phyloP scores from a whole-genome alignment of 1,284 basidiomycete genomes.

The Dichomitus squalens region DNA sequence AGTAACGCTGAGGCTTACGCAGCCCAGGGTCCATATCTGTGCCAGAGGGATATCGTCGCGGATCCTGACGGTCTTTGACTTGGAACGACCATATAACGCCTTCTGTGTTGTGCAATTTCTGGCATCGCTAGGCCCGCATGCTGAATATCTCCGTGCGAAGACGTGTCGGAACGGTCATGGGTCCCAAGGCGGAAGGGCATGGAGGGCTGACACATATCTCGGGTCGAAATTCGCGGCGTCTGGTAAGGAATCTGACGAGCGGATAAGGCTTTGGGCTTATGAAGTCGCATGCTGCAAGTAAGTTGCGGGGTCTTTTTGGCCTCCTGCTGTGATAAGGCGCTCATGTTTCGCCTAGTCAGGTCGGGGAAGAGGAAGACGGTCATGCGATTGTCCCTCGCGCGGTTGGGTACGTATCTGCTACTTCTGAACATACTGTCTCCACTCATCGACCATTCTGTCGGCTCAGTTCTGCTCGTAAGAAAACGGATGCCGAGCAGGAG shows the following conservation, averaged over 20 bases:
- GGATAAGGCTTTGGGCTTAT: constrained; percentile 5
- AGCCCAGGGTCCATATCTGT: constrained; percentile 7
- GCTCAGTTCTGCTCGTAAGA: not conserved
- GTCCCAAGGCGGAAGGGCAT: not conserved
- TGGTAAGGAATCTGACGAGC: not conserved
- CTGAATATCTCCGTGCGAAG: not conserved
- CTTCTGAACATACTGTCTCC: not conserved
- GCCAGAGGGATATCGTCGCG: not conserved
- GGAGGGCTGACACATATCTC: constrained; percentile 6
- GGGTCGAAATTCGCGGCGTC: not conserved
- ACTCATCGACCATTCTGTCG: not conserved
- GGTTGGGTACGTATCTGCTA: not conserved
- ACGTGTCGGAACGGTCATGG: not conserved
- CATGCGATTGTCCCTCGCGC: not conserved
- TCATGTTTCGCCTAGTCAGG: not conserved
- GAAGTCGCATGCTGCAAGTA: constrained; percentile 19
- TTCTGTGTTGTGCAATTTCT: not conserved
- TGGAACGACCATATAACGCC: not conserved
- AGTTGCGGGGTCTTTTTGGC: not conserved
- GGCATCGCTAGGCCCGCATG: not conserved
- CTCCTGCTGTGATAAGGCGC: not conserved
- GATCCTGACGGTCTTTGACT: constrained; percentile 2
- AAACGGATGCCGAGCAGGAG: not conserved
- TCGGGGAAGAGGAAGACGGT: not conserved
- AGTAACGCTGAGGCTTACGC: too few species aligned